Conservation (phyloP, 2,329 filamentous ascomycete genomes). For the Aspergillus proliferans region DNA sequence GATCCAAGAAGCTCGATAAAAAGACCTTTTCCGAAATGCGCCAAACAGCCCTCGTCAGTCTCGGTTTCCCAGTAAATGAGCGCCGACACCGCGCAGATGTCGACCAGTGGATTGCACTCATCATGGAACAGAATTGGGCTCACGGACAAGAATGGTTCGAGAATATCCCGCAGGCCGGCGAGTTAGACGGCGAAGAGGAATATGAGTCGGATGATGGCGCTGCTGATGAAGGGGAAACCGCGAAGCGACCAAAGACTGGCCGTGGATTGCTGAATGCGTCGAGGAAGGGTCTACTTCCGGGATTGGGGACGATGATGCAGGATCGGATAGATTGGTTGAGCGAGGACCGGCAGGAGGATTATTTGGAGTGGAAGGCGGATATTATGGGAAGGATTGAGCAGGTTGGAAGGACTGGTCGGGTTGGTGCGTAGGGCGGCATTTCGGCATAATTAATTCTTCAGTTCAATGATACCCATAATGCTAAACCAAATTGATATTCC, state of each 20-base stretch:
- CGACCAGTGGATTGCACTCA: conserved; percentile 55
- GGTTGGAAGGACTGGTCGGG: conserved; percentile 27
- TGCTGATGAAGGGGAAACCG: conserved; percentile 22
- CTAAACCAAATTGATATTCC: too few species aligned
- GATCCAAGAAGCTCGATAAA: conserved; percentile 31
- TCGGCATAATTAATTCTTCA: too few species aligned
- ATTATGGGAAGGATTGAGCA: conserved; percentile 34
- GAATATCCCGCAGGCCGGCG: conserved; percentile 43
- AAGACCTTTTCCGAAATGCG: conserved; percentile 38
- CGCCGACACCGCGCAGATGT: conserved; percentile 46
- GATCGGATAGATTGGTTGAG: conserved; percentile 43
- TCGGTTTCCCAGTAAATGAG: conserved; percentile 37
- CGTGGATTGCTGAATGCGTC: conserved; percentile 13
- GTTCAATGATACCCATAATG: background rate
- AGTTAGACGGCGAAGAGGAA: conserved; percentile 26
- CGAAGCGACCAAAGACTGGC: conserved; percentile 20
- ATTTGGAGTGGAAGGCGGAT: conserved; percentile 37
- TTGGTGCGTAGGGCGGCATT: background rate
- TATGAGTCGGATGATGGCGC: conserved; percentile 29
- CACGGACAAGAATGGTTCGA: conserved; percentile 63
- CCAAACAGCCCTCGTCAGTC: conserved; percentile 30
- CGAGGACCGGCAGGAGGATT: conserved; percentile 38
- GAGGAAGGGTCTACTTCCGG: conserved; percentile 37
- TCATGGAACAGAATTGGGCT: conserved; percentile 46
- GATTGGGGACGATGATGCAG: conserved; percentile 48